Evolutionary conservation across 2,329 filamentous ascomycete genomes (phyloP).

Genomic region (Coniella vitis): DNA sequence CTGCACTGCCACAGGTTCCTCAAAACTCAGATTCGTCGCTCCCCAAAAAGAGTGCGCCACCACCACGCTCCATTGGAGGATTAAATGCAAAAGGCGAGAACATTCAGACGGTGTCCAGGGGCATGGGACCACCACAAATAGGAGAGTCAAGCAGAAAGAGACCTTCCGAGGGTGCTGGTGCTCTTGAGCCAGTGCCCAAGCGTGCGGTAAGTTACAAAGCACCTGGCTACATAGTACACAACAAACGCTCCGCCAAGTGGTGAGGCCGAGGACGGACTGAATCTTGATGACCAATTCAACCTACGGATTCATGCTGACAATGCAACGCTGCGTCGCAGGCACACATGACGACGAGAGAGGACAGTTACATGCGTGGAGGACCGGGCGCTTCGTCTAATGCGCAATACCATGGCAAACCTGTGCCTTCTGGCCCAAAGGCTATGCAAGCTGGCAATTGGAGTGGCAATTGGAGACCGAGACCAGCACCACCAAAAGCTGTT

Average conservation of each 20-base stretch:
- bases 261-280: too few relatives aligned
- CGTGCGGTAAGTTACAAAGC: slow-evolving; percentile 29
- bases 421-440: slow-evolving; percentile 13
- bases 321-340: neutral
- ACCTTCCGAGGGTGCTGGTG: slow-evolving; percentile 31
- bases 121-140: slow-evolving; percentile 8
- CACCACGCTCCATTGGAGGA: slow-evolving; percentile 6
- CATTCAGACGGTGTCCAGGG: slow-evolving; percentile 14
- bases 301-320: neutral
- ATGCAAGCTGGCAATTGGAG: slow-evolving; percentile 10
- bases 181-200: slow-evolving; percentile 29
- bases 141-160: slow-evolving; percentile 33
- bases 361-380: neutral
- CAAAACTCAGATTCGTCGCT: neutral
- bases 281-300: neutral
- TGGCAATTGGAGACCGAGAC: slow-evolving; percentile 12
- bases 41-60: neutral
- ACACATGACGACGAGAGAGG: neutral
- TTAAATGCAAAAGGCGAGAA: slow-evolving; percentile 26
- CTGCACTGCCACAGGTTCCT: neutral
- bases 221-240: neutral
- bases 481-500: slow-evolving; percentile 21
- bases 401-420: neutral
- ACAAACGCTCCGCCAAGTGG: too few relatives aligned
- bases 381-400: neutral